phyloP scores from a whole-genome alignment of 106 monocot species.

The Allium fistulosum region DNA sequence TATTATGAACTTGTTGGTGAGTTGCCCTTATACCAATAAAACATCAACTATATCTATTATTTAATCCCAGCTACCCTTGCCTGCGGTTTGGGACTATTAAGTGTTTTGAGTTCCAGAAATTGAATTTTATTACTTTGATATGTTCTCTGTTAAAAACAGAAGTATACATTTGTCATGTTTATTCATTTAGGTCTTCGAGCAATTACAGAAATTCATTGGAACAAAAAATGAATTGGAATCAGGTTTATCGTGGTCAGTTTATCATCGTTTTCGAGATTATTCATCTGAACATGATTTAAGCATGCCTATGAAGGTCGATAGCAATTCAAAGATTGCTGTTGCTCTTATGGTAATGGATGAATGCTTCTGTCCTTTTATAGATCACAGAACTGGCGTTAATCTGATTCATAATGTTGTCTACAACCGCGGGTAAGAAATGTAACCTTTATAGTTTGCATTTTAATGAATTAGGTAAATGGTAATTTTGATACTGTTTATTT shows the following conservation, averaged over 20 bases:
- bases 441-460: background rate
- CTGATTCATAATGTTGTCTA: slow-evolving; percentile 78
- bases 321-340: slow-evolving; percentile 83
- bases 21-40: too few relatives aligned
- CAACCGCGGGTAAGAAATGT: slow-evolving; percentile 55
- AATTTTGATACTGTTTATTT: too few relatives aligned
- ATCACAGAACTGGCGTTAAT: slow-evolving; percentile 79
- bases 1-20: too few relatives aligned
- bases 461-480: too few relatives aligned
- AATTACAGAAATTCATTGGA: slow-evolving; percentile 57
- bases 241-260: slow-evolving; percentile 74
- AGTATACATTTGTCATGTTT: too few relatives aligned
- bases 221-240: slow-evolving; percentile 57
- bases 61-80: too few relatives aligned
- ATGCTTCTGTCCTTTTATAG: slow-evolving; percentile 77
- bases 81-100: too few relatives aligned
- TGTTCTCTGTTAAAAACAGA: too few relatives aligned
- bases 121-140: too few relatives aligned
- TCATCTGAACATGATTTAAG: background rate
- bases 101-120: too few relatives aligned
- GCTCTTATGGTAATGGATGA: slow-evolving; percentile 78
- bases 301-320: slow-evolving; percentile 35
- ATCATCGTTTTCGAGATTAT: slow-evolving; percentile 48
- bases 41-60: too few relatives aligned
- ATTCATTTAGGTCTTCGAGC: slow-evolving; percentile 39